Conservation (phyloP, 805 yeast species). For the Ogataea angusta region DNA sequence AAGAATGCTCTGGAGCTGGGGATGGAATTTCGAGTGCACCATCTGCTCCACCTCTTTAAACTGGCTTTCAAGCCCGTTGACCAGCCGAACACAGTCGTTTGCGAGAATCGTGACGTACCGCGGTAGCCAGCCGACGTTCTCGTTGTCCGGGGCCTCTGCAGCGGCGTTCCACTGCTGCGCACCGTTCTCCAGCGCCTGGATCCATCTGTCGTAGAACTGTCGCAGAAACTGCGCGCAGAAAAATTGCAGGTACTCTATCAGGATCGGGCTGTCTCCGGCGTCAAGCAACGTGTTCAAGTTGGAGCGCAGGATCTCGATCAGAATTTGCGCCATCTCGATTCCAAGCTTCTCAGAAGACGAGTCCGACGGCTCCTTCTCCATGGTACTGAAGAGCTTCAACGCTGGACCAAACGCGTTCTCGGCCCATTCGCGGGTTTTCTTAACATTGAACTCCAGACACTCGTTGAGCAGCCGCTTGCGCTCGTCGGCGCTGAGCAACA, state of each 20-base stretch:
- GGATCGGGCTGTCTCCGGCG: constrained; percentile 30
- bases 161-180: constrained; percentile 18
- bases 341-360: constrained; percentile 25
- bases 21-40: constrained; percentile 24
- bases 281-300: constrained; percentile 38
- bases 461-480: constrained; percentile 75
- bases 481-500: constrained; percentile 51
- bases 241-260: constrained; percentile 24
- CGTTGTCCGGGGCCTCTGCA: constrained; percentile 11
- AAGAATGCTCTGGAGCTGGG: constrained; percentile 18
- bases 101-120: constrained; percentile 31
- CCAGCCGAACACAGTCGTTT: constrained; percentile 30
- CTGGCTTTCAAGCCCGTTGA: constrained; percentile 29
- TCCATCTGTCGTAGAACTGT: constrained; percentile 24
- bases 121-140: constrained; percentile 29
- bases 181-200: constrained; percentile 16
- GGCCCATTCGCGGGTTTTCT: constrained; percentile 85
- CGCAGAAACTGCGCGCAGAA: constrained; percentile 23
- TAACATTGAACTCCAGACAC: constrained; percentile 65
- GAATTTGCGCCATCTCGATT: constrained; percentile 28
- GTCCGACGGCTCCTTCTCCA: constrained; percentile 65
- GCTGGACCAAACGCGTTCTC: constrained; percentile 38
- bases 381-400: constrained; percentile 52
- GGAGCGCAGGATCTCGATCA: constrained; percentile 27
- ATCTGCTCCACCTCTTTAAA: constrained; percentile 20